Evolutionary conservation across 768 basidiomycete genomes (phyloP).

Genomic region (Dentipellis sp.): DNA sequence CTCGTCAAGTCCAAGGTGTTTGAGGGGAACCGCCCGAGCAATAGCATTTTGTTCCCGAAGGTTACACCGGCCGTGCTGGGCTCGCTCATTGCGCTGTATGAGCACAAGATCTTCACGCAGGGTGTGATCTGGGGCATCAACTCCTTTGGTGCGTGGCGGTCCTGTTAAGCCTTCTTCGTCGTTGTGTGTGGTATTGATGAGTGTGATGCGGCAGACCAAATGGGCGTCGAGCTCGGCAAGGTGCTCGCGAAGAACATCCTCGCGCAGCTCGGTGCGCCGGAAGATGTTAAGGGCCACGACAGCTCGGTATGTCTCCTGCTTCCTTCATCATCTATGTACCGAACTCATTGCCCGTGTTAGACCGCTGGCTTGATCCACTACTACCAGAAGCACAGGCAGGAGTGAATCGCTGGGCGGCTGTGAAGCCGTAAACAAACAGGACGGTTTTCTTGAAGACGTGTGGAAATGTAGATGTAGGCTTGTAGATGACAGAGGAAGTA

Average conservation of each 20-base stretch:
- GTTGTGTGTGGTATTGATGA: not conserved
- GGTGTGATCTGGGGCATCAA: constrained; percentile 99
- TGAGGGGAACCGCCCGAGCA: constrained; percentile 94
- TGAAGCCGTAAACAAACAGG: too few species aligned
- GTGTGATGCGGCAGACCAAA: constrained; percentile 60
- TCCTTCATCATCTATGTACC: not conserved
- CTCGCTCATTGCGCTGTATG: constrained; percentile 82
- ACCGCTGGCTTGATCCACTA: constrained; percentile 96
- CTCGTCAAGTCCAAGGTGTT: constrained; percentile 97
- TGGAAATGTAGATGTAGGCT: too few species aligned
- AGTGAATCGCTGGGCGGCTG: constrained; percentile 27
- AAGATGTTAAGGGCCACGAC: constrained; percentile 82
- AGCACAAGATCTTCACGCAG: constrained; percentile 99
- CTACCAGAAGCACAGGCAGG: constrained; percentile 84
- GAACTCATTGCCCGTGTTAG: constrained; percentile 27
- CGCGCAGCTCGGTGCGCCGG: constrained; percentile 71
- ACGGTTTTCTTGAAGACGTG: too few species aligned
- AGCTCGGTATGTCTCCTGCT: constrained; percentile 44
- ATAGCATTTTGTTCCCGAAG: constrained; percentile 90
- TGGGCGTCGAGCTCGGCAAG: constrained; percentile 99
- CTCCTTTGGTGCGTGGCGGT: constrained; percentile 65
- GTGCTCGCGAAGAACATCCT: constrained; percentile 96
- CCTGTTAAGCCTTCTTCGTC: not conserved
- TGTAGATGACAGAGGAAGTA: too few species aligned
- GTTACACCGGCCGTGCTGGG: constrained; percentile 87